Evolutionary conservation across 208 protist species (phyloP).

Genomic region (Trypanosoma conorhini): DNA sequence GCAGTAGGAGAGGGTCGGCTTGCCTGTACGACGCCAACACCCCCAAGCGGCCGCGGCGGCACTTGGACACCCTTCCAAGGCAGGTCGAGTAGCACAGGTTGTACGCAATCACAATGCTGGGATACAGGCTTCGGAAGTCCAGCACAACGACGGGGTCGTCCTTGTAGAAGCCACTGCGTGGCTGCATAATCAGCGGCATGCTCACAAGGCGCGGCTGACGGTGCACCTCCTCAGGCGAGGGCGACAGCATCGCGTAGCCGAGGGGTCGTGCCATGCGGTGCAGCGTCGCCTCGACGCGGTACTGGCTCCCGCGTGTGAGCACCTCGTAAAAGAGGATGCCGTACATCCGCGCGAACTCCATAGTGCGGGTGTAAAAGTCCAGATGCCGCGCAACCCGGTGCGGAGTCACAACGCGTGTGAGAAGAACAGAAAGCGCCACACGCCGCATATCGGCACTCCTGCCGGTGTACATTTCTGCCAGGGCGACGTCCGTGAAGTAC

Average conservation of each 20-base stretch:
- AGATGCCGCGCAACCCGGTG: slow-evolving; percentile 65
- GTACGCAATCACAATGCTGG: slow-evolving; percentile 99
- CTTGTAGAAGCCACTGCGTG: slow-evolving; percentile 62
- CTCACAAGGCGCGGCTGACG: slow-evolving; percentile 71
- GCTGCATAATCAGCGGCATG: slow-evolving; percentile 85
- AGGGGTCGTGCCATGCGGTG: slow-evolving; percentile 64
- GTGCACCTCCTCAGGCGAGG: slow-evolving; percentile 53
- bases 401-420: slow-evolving; percentile 36
- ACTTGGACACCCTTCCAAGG: slow-evolving; percentile 47
- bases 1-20: slow-evolving; percentile 49
- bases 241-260: slow-evolving; percentile 72
- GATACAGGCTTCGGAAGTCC: slow-evolving; percentile 99
- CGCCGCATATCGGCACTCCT: slow-evolving; percentile 18
- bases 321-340: slow-evolving; percentile 80
- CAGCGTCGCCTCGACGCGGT: slow-evolving; percentile 84
- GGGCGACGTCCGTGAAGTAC: slow-evolving; percentile 59
- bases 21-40: slow-evolving; percentile 59
- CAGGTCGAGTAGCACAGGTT: slow-evolving; percentile 99
- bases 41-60: slow-evolving; percentile 51
- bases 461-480: slow-evolving; percentile 46
- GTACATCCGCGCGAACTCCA: slow-evolving; percentile 78
- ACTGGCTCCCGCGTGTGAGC: slow-evolving; percentile 81
- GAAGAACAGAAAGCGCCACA: slow-evolving; percentile 57
- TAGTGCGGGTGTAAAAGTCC: slow-evolving; percentile 54
- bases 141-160: slow-evolving; percentile 97